Base-by-base conservation (phyloP, 768 basidiomycete species). In the Trametes elegans region DNA sequence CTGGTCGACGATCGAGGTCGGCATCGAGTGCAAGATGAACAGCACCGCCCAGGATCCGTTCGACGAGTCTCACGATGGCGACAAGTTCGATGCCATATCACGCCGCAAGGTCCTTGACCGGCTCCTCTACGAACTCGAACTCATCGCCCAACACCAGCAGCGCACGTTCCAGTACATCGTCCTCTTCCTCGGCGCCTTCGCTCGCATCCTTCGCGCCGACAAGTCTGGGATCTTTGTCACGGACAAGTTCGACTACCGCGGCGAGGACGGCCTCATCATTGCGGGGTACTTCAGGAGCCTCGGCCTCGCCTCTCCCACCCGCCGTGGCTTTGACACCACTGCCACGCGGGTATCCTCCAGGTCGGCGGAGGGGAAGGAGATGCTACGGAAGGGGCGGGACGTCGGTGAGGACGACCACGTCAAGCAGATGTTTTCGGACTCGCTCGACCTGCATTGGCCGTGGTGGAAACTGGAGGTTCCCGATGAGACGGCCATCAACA, bases 231-330 rank as follows among this genome's bases (percentile, higher is more conserved):
- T 45, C 13, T 19, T 53, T 10, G 35, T 23, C 16, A 47, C 57
- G 14, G 29, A 52, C 38, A 47, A 47, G 51, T 53, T 58, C 27
- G 42, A 58, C 50, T 58, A 58, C 43, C 27, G 13, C 11, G n/a
- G 34, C 13, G 13, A 18, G 38, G 24, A 48, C 4, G 44, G 44
- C 3, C 10, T 42, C 23, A 42, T 23, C 11, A 43, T 58, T 18
- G 36, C 23, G 10, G 11, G 19, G 9, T 52, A 53, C 32, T 26
- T 58, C 45, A 53, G 50, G 50, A n/a, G 50, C n/a, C 42, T 32
- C 29, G 27, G 28, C 3, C 49, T 39, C 7, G 27, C 53, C 27
- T 23, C 44, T 14, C 21, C 51, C 1, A 21, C 23, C 13, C 21
- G 35, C 8, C 57, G 49, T 5, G 57, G 57, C 43, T 32, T 44